Evolutionary conservation across 202 grass and related monocot genomes (phyloP).

Genomic region (Digitaria exilis): DNA sequence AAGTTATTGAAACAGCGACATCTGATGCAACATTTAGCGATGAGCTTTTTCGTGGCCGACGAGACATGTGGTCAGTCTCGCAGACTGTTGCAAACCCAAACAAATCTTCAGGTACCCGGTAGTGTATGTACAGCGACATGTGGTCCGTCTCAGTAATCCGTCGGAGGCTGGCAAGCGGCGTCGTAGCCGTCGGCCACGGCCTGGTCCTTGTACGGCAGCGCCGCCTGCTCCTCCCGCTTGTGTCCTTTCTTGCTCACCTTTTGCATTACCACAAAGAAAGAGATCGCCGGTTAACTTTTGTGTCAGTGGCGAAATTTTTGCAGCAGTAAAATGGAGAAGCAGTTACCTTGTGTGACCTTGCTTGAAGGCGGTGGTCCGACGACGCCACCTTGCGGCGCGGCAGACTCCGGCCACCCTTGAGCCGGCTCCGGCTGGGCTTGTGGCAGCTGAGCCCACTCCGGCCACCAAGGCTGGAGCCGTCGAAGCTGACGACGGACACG

Average conservation of each 20-base stretch:
- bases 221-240: conserved; percentile 48
- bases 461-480: conserved; percentile 45
- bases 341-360: conserved; percentile 74
- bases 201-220: conserved; percentile 31
- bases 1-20: conserved; percentile 1
- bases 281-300: not conserved
- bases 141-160: conserved; percentile 72
- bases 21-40: conserved; percentile 1
- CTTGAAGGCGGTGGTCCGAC: conserved; percentile 45
- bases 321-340: not conserved
- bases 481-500: conserved; percentile 83
- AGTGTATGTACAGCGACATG: conserved; percentile 52
- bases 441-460: conserved; percentile 42
- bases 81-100: not conserved
- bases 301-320: not conserved
- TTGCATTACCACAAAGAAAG: not conserved
- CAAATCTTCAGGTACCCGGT: not conserved
- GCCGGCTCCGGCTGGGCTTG: conserved; percentile 53
- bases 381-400: conserved; percentile 53
- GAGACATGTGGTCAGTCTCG: not conserved
- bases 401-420: conserved; percentile 53
- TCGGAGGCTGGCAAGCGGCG: conserved; percentile 53
- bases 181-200: conserved; percentile 28
- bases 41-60: not conserved
- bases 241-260: conserved; percentile 82